A percentile compares a stretch with the other conserved stretches of the same genome.
Conservation (phyloP, 768 basidiomycete species). For the Gyrodon lividus region DNA sequence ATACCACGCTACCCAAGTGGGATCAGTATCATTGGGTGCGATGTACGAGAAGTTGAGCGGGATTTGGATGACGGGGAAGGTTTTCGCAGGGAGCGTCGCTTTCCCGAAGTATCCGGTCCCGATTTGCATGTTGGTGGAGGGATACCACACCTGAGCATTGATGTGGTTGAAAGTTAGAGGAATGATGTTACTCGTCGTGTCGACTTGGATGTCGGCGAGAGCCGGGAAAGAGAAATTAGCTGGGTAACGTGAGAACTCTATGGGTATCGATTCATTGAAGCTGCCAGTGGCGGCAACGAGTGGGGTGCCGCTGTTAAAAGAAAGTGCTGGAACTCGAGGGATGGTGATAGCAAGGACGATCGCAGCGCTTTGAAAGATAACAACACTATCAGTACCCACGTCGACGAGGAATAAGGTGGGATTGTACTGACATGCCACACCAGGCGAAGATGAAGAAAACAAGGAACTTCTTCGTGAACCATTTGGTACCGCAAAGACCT, state of each 20-base stretch:
- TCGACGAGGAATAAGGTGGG: not conserved
- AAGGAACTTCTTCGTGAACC: slow-evolving; percentile 70
- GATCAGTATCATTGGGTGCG: slow-evolving; percentile 76
- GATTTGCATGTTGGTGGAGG: slow-evolving; percentile 61
- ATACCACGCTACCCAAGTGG: slow-evolving; percentile 82
- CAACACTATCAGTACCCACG: slow-evolving; percentile 3
- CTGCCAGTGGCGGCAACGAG: slow-evolving; percentile 56
- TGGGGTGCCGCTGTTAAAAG: slow-evolving; percentile 57
- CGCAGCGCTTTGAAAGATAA: slow-evolving; percentile 46
- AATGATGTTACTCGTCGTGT: slow-evolving; percentile 73
- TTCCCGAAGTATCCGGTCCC: slow-evolving; percentile 63
- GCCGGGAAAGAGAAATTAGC: slow-evolving; percentile 92
- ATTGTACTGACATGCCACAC: slow-evolving; percentile 49
- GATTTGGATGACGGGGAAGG: slow-evolving; percentile 60
- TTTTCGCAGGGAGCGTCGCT: slow-evolving; percentile 63
- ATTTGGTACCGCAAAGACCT: slow-evolving; percentile 72
- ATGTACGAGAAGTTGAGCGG: slow-evolving; percentile 85
- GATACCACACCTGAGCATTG: slow-evolving; percentile 67
- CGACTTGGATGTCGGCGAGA: slow-evolving; percentile 67
- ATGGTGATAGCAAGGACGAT: slow-evolving; percentile 76
- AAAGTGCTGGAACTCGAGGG: slow-evolving; percentile 76
- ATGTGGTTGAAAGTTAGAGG: slow-evolving; percentile 73
- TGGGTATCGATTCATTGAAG: slow-evolving; percentile 57
- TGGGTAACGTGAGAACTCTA: slow-evolving; percentile 69
- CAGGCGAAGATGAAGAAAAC: slow-evolving; percentile 68